Conservation (phyloP, 306 rosid genomes). For the Medicago ruthenica region DNA sequence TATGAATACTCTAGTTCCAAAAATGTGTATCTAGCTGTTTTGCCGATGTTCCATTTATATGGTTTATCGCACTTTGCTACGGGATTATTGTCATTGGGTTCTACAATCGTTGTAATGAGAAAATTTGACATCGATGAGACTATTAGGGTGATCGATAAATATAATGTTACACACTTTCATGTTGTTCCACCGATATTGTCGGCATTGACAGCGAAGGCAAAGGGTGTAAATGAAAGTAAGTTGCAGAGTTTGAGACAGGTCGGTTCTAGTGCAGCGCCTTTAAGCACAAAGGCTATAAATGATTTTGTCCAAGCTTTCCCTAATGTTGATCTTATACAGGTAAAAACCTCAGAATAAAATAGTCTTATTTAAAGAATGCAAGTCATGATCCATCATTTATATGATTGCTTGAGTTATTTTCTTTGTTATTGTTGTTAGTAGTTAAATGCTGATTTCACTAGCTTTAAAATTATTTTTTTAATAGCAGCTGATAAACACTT, state of each 20-base stretch:
- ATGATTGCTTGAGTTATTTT: slow-evolving; percentile 28
- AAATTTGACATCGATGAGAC: slow-evolving; percentile 60
- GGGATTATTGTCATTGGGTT: slow-evolving; percentile 81
- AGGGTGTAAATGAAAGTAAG: slow-evolving; percentile 37
- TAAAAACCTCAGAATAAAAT: slow-evolving; percentile 5
- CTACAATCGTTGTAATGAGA: slow-evolving; percentile 69
- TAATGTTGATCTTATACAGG: slow-evolving; percentile 86
- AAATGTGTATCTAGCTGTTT: slow-evolving; percentile 68
- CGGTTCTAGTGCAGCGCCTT: slow-evolving; percentile 76
- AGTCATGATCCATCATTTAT: not conserved
- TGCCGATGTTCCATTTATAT: slow-evolving; percentile 87
- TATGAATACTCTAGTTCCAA: slow-evolving; percentile 54
- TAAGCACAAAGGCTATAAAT: slow-evolving; percentile 49
- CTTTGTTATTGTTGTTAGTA: not conserved
- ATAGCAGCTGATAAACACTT: not conserved
- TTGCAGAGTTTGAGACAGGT: slow-evolving; percentile 80
- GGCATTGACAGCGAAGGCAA: slow-evolving; percentile 56
- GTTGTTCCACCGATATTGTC: slow-evolving; percentile 75
- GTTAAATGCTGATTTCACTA: slow-evolving; percentile 16
- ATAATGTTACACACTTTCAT: slow-evolving; percentile 72
- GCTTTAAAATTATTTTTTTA: not conserved
- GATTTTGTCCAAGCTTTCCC: slow-evolving; percentile 63
- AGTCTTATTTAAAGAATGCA: not conserved
- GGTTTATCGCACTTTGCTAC: slow-evolving; percentile 63
- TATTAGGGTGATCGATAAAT: slow-evolving; percentile 60